Conservation (phyloP, 345 rosid genomes). For the Boechera divaricarpa region DNA sequence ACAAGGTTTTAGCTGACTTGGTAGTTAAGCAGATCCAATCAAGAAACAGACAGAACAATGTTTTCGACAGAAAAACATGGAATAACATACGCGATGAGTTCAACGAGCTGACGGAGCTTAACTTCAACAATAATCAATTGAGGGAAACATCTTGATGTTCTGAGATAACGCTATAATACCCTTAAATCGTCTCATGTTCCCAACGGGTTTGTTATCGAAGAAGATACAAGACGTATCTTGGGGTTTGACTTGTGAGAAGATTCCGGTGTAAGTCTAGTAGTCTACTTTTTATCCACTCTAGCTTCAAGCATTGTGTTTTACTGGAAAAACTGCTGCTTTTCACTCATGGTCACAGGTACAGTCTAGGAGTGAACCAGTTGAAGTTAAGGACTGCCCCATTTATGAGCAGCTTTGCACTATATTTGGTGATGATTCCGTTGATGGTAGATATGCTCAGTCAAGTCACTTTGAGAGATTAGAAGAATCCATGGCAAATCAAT, state of each 20-base stretch:
- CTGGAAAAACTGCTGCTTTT: not conserved
- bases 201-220: not conserved
- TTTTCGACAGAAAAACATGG: conserved; percentile 83
- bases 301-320: not conserved
- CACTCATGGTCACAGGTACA: conserved; percentile 53
- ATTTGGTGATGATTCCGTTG: conserved; percentile 64
- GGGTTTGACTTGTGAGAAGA: conserved; percentile 87
- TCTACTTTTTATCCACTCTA: conserved; percentile 5
- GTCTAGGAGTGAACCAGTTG: conserved; percentile 56
- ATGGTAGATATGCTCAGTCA: conserved; percentile 88
- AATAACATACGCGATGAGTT: conserved; percentile 66
- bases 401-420: conserved; percentile 76
- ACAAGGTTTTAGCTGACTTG: conserved; percentile 74
- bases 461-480: conserved; percentile 82
- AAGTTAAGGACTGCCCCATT: conserved; percentile 74
- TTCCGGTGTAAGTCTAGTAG: conserved; percentile 57
- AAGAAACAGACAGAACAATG: conserved; percentile 71
- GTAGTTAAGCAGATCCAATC: conserved; percentile 72
- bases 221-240: conserved; percentile 43
- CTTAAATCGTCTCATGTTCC: conserved; percentile 60
- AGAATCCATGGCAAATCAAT: conserved; percentile 51
- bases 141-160: conserved; percentile 84
- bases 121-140: conserved; percentile 76
- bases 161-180: conserved; percentile 67
- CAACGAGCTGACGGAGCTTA: conserved; percentile 65